Base-by-base conservation (phyloP, 352 stramenopile genomes). In the Elongisporangium undulatum region DNA sequence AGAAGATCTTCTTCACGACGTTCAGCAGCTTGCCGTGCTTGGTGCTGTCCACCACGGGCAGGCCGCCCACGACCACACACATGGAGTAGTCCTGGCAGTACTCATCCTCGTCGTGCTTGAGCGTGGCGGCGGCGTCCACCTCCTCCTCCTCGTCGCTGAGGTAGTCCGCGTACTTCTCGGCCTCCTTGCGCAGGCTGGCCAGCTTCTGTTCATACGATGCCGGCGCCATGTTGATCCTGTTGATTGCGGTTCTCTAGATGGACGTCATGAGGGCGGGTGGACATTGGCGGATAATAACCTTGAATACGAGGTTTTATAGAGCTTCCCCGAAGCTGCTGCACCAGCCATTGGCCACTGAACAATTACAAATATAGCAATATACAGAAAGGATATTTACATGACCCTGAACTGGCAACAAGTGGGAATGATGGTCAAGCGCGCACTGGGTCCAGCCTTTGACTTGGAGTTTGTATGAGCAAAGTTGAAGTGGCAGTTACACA, bases 1-100 rank as follows among this genome's bases (percentile, higher is more conserved):
- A 87, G 66, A 95, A 91, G 61, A 95, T 89, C 69, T 92, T 92
- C 70, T 88, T 91, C 20, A 95, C 74, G 49, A 95, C 81, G 50
- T 78, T 87, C 55, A 93, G 63, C 50, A 95, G 71, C 76, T 95
- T 95, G 66, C 58, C 71, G 71, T 94, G 85, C 72, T 95, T 95
- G 63, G 70, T 22, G 54, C 69, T 77, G 68, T 90, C 84, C 23
- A 93, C 77, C 2, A 89, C 67, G 12, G 86, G 86, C n/a, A 93
- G 66, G 0, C 85, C 83, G 56, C 85, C 86, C 41, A 95, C 83
- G 48, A 95, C 80, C 21, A 95, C 67, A 24, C 82, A 90, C 61
- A 82, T 85, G 45, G 78, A 83, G 55, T 87, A 95, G 69, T 95
- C 86, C 48, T 90, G 75, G 57, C 75, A 82, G 53, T 92, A 92